Conservation (phyloP, 176 grass and related monocot genomes). For the Luzula sylvatica region DNA sequence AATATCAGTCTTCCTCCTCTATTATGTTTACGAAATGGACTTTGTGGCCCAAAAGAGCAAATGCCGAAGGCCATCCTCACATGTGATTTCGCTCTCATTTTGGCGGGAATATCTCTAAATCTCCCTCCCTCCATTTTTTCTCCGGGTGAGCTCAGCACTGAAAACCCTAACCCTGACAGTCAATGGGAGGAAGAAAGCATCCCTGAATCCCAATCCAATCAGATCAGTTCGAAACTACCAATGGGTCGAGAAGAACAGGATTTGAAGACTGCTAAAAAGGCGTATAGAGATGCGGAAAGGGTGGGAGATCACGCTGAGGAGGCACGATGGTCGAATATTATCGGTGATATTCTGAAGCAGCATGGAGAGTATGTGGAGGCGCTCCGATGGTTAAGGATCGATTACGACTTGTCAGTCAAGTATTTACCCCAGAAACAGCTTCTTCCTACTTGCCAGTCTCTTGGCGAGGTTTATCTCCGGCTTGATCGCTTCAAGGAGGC, state of each 20-base stretch:
- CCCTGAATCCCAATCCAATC: neutral
- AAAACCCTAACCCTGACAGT: constrained; percentile 3
- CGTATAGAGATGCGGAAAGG: constrained; percentile 38
- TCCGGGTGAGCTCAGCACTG: neutral
- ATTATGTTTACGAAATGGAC: too few species aligned
- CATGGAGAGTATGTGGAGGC: constrained; percentile 79
- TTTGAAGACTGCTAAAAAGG: constrained; percentile 48
- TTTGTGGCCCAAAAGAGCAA: neutral
- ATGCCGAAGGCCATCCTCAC: too few species aligned
- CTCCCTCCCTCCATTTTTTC: neutral
- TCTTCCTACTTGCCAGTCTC: constrained; percentile 68
- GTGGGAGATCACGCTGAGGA: constrained; percentile 75
- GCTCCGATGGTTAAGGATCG: constrained; percentile 53
- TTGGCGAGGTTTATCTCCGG: constrained; percentile 80
- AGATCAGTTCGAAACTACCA: neutral
- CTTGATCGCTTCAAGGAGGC: constrained; percentile 49
- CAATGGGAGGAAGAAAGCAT: neutral
- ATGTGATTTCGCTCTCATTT: neutral
- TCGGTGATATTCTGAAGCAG: constrained; percentile 81
- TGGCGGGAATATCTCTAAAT: constrained; percentile 1
- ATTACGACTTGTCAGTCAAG: constrained; percentile 69
- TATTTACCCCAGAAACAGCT: constrained; percentile 70
- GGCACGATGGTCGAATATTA: constrained; percentile 77
- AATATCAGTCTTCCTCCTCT: too few species aligned
- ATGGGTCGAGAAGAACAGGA: constrained; percentile 57